Base-by-base conservation (phyloP, 371 early-diverging fungal species). In the Circinella umbellata region DNA sequence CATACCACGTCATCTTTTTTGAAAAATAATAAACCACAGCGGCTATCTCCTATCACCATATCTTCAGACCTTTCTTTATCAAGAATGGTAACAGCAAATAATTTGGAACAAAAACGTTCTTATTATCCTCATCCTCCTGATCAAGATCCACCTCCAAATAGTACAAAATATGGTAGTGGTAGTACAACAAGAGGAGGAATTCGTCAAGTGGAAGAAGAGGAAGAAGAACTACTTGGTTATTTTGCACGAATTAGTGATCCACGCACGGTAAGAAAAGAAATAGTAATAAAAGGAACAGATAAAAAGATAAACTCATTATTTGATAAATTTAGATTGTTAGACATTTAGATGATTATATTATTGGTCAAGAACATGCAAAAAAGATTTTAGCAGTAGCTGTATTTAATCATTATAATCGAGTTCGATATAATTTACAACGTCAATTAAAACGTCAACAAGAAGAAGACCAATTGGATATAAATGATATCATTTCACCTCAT, bases 291-390 rank as follows among this genome's bases (percentile, higher is more conserved):
- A 42, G 42, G 42, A 42, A 42, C 10, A 39, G 39, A 39, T 39
- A n/a, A 27, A 42, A 42, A 3, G 42, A 42, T 9, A 3, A 42
- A 42, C 42, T 3, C 17, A 47, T n/a, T 14, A 37, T 27, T 27
- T 27, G 2, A 27, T 27, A 27, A 27, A 27, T 34, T 66, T 47
- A 93, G 93, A 92, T 93, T 70, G 87, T 88, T 60, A 80, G 85
- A 64, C 87, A 90, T 66, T 70, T 94, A 71, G 89, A 94, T 78
- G 89, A 92, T 57, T 90, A 91, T 69, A 89, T 94, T 36, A 91
- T 94, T 63, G 94, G 94, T 7, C 94, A 94, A 73, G 92, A 92
- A 49, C 79, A 87, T 38, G 90, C 92, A 18, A 94, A 94, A 73
- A 88, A 88, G 79, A 88, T 87, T 14, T 77, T 94, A 38, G 80